phyloP scores from a whole-genome alignment of 2,329 filamentous ascomycete species.

The Talaromyces funiculosus region DNA sequence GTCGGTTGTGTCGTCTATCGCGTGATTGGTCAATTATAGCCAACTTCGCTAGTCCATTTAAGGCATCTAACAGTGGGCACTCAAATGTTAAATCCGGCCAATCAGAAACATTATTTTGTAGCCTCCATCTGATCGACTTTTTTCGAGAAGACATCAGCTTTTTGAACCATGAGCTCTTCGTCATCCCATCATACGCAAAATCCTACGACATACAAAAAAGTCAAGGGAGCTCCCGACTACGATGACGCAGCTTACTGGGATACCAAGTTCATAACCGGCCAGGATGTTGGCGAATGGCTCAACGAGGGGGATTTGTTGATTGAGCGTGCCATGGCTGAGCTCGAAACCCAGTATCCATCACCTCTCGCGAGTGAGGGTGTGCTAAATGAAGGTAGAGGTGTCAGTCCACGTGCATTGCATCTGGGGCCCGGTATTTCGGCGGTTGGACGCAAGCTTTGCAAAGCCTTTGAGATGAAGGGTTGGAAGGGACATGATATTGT shows the following conservation, averaged over 20 bases:
- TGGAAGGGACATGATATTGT: constrained; percentile 30
- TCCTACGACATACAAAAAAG: not conserved
- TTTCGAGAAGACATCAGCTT: not conserved
- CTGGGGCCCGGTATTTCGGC: constrained; percentile 31
- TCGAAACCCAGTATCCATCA: constrained; percentile 17
- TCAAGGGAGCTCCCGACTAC: constrained; percentile 26
- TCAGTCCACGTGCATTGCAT: constrained; percentile 25
- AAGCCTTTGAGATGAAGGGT: constrained; percentile 21
- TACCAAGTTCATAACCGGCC: constrained; percentile 29
- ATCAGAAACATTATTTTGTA: not conserved
- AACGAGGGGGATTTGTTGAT: constrained; percentile 30
- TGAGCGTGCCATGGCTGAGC: constrained; percentile 22
- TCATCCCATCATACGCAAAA: not conserved
- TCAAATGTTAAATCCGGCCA: not conserved
- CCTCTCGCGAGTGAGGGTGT: not conserved
- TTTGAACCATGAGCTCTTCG: not conserved
- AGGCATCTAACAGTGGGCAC: not conserved
- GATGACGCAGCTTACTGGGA: constrained; percentile 32
- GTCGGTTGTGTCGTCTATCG: not conserved
- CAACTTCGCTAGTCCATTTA: not conserved
- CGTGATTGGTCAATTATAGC: not conserved
- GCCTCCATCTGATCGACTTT: not conserved
- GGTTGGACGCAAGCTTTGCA: constrained; percentile 27
- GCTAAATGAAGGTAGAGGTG: not conserved
- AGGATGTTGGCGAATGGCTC: constrained; percentile 35